Percentiles rank a stretch among this genome's conserved stretches.
Evolutionary conservation across 306 rosid genomes (phyloP).

Genomic region (Vigna angularis): DNA sequence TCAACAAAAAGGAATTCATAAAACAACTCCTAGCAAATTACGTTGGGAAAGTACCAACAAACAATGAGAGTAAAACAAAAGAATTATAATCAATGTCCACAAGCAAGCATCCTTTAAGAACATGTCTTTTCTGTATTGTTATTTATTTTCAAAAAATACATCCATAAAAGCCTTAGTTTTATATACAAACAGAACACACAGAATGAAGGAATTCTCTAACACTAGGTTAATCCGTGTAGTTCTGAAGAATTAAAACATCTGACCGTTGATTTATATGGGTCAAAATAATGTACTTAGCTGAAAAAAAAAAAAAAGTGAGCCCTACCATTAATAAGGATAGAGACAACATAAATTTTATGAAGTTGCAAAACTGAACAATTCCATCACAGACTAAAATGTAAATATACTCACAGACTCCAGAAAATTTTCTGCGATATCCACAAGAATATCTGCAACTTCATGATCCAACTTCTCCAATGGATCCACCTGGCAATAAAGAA

Average conservation of each 20-base stretch:
- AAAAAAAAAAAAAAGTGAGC: neutral
- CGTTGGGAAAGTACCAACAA: neutral
- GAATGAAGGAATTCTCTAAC: neutral
- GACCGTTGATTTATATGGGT: neutral
- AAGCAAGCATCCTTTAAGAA: neutral
- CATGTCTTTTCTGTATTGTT: neutral
- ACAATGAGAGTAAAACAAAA: neutral
- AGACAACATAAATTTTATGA: conserved; percentile 9
- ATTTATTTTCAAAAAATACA: neutral
- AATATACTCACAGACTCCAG: conserved; percentile 86
- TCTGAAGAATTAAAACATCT: neutral
- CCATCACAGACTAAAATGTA: neutral
- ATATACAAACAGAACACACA: neutral
- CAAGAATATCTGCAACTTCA: conserved; percentile 89
- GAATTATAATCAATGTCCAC: neutral
- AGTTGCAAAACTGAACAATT: conserved; percentile 13
- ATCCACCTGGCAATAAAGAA: conserved; percentile 72
- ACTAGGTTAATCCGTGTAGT: neutral
- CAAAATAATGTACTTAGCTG: neutral
- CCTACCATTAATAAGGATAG: conserved; percentile 2
- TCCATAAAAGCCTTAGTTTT: neutral
- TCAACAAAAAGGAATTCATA: conserved; percentile 29
- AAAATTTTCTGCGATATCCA: conserved; percentile 90
- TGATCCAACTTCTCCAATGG: conserved; percentile 86
- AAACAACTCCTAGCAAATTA: conserved; percentile 33